A percentile compares a stretch with the other conserved stretches of the same genome.
Evolutionary conservation across 495 filamentous ascomycete genomes (phyloP).

Genomic region (Venustampulla echinocandica): DNA sequence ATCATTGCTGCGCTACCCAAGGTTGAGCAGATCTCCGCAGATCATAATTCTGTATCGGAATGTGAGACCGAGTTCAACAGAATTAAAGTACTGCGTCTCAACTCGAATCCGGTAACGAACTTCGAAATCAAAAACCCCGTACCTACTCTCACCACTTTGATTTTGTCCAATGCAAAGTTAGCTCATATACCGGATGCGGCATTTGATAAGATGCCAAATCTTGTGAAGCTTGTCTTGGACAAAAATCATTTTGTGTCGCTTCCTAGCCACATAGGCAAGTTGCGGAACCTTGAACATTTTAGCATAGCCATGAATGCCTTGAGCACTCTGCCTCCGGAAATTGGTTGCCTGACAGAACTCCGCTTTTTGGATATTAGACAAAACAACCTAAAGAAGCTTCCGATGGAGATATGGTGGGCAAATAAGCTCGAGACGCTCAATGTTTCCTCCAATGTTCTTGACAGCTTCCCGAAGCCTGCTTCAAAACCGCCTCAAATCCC

Average conservation of each 20-base stretch:
- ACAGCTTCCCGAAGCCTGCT: slow-evolving; percentile 78
- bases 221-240: slow-evolving; percentile 81
- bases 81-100: slow-evolving; percentile 73
- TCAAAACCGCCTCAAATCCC: slow-evolving; percentile 51
- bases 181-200: slow-evolving; percentile 74
- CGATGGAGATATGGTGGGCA: slow-evolving; percentile 89
- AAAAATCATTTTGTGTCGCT: slow-evolving; percentile 93
- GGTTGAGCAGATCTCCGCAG: slow-evolving; percentile 75
- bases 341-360: slow-evolving; percentile 78
- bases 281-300: slow-evolving; percentile 79
- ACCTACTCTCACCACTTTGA: slow-evolving; percentile 74
- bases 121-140: slow-evolving; percentile 74
- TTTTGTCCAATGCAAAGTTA: slow-evolving; percentile 79
- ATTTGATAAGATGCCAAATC: slow-evolving; percentile 77
- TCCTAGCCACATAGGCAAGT: slow-evolving; percentile 71
- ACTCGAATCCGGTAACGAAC: slow-evolving; percentile 87
- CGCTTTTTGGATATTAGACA: slow-evolving; percentile 78
- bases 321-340: slow-evolving; percentile 68
- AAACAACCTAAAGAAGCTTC: slow-evolving; percentile 82
- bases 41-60: slow-evolving; percentile 83
- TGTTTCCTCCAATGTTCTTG: slow-evolving; percentile 86
- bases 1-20: slow-evolving; percentile 72
- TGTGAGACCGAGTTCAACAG: slow-evolving; percentile 80
- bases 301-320: slow-evolving; percentile 89
- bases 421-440: slow-evolving; percentile 84